Evolutionary conservation across 257 asterid genomes (phyloP).

Genomic region (Craterostigma plantagineum): DNA sequence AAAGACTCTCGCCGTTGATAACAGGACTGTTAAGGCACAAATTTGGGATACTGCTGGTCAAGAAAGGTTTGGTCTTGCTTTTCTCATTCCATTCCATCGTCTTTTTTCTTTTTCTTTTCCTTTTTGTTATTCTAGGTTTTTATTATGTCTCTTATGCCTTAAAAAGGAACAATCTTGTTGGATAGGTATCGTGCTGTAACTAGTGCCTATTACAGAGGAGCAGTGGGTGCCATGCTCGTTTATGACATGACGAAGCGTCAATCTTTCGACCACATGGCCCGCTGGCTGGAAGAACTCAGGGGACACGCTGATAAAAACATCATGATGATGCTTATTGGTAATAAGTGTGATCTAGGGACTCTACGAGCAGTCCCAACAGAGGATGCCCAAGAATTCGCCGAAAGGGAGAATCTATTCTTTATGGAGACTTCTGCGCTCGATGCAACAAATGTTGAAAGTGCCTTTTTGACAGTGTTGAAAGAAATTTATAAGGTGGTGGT

Average conservation of each 20-base stretch:
- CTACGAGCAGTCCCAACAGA: constrained; percentile 56
- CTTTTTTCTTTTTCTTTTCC: too few relatives aligned
- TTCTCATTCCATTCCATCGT: background rate
- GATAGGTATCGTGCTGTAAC: constrained; percentile 67
- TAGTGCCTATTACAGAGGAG: constrained; percentile 65
- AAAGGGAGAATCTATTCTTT: constrained; percentile 43
- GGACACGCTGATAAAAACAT: constrained; percentile 60
- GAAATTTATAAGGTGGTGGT: constrained; percentile 34
- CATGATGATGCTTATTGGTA: constrained; percentile 49
- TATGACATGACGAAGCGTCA: constrained; percentile 60
- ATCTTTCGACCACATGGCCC: constrained; percentile 62
- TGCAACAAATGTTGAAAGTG: constrained; percentile 50
- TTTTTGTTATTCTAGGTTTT: too few relatives aligned
- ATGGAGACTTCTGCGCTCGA: constrained; percentile 72
- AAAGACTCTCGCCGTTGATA: constrained; percentile 44
- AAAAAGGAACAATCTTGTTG: background rate
- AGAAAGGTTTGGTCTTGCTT: constrained; percentile 27
- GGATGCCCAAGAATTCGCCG: constrained; percentile 64
- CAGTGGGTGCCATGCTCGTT: constrained; percentile 65
- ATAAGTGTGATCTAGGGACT: constrained; percentile 46
- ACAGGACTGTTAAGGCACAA: constrained; percentile 53
- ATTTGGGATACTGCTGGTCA: constrained; percentile 79
- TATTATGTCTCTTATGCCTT: too few relatives aligned
- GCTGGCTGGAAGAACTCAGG: constrained; percentile 63
- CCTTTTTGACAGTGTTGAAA: constrained; percentile 26